Evolutionary conservation across 2,329 filamentous ascomycete species (phyloP).

Genomic region (Apiospora phragmitis): DNA sequence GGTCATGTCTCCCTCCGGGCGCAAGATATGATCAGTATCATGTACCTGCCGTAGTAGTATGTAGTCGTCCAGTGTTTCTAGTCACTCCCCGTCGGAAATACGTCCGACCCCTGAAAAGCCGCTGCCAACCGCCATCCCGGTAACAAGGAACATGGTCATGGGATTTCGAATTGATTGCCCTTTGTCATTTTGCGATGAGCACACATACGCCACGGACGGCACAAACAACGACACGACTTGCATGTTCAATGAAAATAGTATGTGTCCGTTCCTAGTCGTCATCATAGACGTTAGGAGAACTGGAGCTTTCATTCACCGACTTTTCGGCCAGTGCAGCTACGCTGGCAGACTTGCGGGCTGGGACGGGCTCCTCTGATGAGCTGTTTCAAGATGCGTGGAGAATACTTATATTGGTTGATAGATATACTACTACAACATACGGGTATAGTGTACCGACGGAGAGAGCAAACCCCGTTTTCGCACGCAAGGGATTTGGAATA

Average conservation of each 20-base stretch:
- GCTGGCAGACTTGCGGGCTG: conserved; percentile 1
- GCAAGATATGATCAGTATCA: background rate
- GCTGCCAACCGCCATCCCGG: conserved; percentile 1
- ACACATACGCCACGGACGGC: background rate
- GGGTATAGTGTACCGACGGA: background rate
- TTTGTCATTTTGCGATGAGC: background rate
- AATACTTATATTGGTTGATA: background rate
- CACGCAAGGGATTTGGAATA: background rate
- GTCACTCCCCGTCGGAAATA: background rate
- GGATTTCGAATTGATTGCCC: background rate
- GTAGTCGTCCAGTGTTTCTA: background rate
- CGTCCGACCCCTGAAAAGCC: conserved; percentile 1
- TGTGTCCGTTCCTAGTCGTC: background rate
- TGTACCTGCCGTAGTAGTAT: background rate
- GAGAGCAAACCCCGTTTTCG: background rate
- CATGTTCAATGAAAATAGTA: background rate
- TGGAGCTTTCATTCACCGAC: background rate
- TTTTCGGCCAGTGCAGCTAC: background rate
- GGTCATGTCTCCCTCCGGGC: background rate
- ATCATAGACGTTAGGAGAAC: background rate
- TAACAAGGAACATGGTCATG: background rate
- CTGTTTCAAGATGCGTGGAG: conserved; percentile 1
- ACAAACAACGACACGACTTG: background rate
- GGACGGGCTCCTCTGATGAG: background rate
- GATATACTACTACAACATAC: background rate